These are phyloP conservation scores for Eucalyptus regnans DNA, from an alignment of 345 rosid species.

Conservation along the genomic window DNA sequence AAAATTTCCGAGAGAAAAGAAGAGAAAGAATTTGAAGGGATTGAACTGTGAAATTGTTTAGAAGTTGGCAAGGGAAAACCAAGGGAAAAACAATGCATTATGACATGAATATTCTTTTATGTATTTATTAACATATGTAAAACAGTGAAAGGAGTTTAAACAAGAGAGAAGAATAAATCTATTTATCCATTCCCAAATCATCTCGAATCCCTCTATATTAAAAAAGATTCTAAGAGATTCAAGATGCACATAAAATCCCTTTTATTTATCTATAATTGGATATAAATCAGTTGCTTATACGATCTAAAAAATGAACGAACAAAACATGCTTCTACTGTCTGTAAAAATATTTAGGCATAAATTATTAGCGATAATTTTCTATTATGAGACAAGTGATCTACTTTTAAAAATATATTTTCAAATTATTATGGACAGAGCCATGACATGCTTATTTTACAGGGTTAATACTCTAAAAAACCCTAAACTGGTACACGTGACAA, in stretches of 20 bases:
- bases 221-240: not conserved
- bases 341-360: no score
- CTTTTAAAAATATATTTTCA: no score
- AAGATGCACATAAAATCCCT: not conserved
- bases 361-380: no score
- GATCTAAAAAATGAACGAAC: no score
- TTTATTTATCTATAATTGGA: no score
- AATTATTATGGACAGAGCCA: no score
- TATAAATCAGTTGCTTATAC: no score
- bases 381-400: no score
- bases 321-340: no score
- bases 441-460: no score
- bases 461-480: no score
- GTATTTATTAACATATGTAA: not conserved
- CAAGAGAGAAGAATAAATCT: not conserved
- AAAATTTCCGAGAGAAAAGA: not conserved
- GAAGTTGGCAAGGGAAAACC: not conserved
- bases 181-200: not conserved
- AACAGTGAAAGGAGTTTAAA: not conserved
- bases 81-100: not conserved
- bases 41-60: not conserved
- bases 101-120: not conserved
- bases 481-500: no score
- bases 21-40: not conserved
- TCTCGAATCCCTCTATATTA: not conserved